Evolutionary conservation across 2,329 filamentous ascomycete species (phyloP), one percentile per base, ranked within the genome.

Genomic region (Cladophialophora psammophila): DNA sequence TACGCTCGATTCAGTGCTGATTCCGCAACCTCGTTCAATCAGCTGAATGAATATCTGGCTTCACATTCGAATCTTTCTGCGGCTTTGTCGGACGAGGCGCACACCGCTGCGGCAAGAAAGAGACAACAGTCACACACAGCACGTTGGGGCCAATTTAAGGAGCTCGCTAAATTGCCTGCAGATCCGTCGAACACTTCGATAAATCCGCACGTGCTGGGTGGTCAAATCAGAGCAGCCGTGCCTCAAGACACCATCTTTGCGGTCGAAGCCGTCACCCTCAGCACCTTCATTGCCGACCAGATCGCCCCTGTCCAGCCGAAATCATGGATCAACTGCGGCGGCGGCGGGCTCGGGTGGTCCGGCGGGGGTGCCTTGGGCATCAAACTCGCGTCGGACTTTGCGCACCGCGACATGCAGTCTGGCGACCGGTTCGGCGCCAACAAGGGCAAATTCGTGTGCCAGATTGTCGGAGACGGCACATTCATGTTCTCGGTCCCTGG

Each of bases 311-410:
- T 84, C 0, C 74, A 87, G 0, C 91, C 91, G 0, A 90, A 91
- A 0, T 88, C 87, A 0, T 93, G 90, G 90, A 87, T 94, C 74
- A 94, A 93, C 76, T 94, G 91, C 75, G 91, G 91, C 1, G 91
- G 90, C 0, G 91, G 91, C 13, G 92, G 92, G 1, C 86, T 94
- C 0, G 91, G 91, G 1, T 94, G 91, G 91, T 91, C 88, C 10
- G 91, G 91, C 13, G 91, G 92, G 13, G 91, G 82, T 60, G 89
- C 90, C 0, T 77, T 94, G 2, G 92, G 91, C 1, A 89, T 94
- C 74, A 93, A 94, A 76, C 84, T 94, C 7, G 92, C 90, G 0
- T 83, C 84, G 0, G 85, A 89, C 58, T 77, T 78, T 2, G 78
- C 83, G 67, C 79, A 83, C 40, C 82, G 84, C 7, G 83, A 81